phyloP scores from a whole-genome alignment of 2,329 filamentous ascomycete species.

The Pseudocercospora fijiensis region DNA sequence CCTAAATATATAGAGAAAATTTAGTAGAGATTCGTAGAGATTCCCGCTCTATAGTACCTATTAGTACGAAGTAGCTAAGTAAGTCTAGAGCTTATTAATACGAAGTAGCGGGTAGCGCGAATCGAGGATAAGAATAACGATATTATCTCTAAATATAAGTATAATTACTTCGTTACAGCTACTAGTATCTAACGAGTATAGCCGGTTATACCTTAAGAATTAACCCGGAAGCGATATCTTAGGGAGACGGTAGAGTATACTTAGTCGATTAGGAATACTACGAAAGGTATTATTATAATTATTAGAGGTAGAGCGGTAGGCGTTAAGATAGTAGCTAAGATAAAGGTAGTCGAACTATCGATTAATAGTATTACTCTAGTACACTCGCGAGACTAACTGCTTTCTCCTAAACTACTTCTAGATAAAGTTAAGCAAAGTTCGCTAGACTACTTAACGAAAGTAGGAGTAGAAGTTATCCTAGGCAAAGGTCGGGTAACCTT shows the following conservation, averaged over 20 bases:
- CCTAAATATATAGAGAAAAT: slow-evolving; percentile 63
- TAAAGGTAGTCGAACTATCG: slow-evolving; percentile 66
- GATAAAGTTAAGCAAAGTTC: slow-evolving; percentile 66
- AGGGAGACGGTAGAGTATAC: slow-evolving; percentile 63
- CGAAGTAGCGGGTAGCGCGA: slow-evolving; percentile 58
- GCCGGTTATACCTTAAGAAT: slow-evolving; percentile 69
- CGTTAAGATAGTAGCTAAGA: slow-evolving; percentile 77
- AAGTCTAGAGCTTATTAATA: slow-evolving; percentile 61
- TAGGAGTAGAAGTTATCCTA: slow-evolving; percentile 65
- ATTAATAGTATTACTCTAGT: slow-evolving; percentile 68
- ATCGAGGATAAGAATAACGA: slow-evolving; percentile 45
- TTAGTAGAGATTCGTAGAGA: slow-evolving; percentile 68
- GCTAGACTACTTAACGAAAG: slow-evolving; percentile 58
- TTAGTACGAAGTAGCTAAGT: slow-evolving; percentile 67
- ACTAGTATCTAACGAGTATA: slow-evolving; percentile 68
- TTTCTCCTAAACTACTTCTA: slow-evolving; percentile 71
- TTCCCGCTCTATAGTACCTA: slow-evolving; percentile 63
- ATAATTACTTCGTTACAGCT: slow-evolving; percentile 74
- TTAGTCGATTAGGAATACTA: slow-evolving; percentile 50
- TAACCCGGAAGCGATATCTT: slow-evolving; percentile 62
- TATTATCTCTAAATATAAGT: slow-evolving; percentile 42
- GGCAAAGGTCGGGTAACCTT: slow-evolving; percentile 55
- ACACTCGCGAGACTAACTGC: slow-evolving; percentile 67
- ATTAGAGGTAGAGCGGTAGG: slow-evolving; percentile 78
- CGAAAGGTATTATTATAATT: slow-evolving; percentile 66